These are phyloP conservation scores for Quercus wislizeni DNA, from an alignment of 306 rosid genomes.

Conservation along the genomic window DNA sequence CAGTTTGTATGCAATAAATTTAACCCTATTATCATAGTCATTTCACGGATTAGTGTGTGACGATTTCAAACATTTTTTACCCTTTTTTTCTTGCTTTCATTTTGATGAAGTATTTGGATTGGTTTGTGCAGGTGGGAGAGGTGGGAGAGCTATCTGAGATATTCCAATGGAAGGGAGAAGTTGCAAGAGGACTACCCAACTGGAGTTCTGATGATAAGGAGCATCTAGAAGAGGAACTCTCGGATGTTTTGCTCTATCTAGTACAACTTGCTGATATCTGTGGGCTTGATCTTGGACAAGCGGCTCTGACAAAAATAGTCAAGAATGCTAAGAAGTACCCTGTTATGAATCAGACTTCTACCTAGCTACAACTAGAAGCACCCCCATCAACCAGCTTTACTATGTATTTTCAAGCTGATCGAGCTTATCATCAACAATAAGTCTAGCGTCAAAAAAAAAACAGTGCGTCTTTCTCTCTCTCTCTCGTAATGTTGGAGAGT, in stretches of 20 bases:
- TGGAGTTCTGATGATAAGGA: slow-evolving; percentile 73
- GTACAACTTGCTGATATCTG: slow-evolving; percentile 73
- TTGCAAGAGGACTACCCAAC: slow-evolving; percentile 69
- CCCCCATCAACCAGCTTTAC: too few species aligned
- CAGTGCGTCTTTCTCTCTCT: too few species aligned
- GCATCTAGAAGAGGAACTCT: slow-evolving; percentile 74
- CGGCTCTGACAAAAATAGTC: slow-evolving; percentile 59
- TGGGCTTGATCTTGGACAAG: slow-evolving; percentile 76
- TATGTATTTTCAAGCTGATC: too few species aligned
- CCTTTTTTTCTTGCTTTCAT: background rate
- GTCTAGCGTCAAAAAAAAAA: background rate
- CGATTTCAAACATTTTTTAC: too few species aligned
- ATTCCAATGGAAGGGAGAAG: slow-evolving; percentile 88
- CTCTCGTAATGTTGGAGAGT: too few species aligned
- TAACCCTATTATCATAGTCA: too few species aligned
- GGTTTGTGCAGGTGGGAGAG: slow-evolving; percentile 59
- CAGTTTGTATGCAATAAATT: too few species aligned
- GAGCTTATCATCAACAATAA: too few species aligned
- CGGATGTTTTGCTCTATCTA: slow-evolving; percentile 72
- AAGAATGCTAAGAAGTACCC: slow-evolving; percentile 78
- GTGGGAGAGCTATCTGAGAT: slow-evolving; percentile 82
- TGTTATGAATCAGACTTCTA: slow-evolving; percentile 22
- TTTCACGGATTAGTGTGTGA: too few species aligned
- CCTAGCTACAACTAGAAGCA: background rate
- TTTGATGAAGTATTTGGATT: background rate